These are phyloP conservation scores for Trametes maxima DNA, from an alignment of 768 basidiomycete genomes.

Conservation along the genomic window DNA sequence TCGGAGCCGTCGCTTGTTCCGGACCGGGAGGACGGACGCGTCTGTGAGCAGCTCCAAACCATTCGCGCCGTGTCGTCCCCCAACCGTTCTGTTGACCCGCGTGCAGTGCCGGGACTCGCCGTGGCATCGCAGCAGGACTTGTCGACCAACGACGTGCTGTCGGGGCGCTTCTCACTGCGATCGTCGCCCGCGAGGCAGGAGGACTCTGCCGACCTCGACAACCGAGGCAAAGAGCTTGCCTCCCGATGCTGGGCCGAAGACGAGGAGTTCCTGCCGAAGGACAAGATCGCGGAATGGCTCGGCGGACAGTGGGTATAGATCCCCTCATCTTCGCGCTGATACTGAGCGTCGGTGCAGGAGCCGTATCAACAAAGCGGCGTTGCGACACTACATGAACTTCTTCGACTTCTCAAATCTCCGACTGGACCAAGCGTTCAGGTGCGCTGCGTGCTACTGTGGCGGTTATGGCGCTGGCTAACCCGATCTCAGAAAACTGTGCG, in stretches of 20 bases:
- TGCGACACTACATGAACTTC: conserved; percentile 81
- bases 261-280: conserved; percentile 77
- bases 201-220: conserved; percentile 60
- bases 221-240: conserved; percentile 72
- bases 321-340: background rate
- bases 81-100: conserved; percentile 17
- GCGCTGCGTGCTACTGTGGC: background rate
- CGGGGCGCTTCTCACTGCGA: conserved; percentile 44
- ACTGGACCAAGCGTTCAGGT: conserved; percentile 92
- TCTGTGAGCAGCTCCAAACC: conserved; percentile 43
- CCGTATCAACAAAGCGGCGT: conserved; percentile 69
- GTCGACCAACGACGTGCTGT: conserved; percentile 51
- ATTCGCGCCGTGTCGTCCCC: conserved; percentile 16
- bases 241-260: conserved; percentile 85
- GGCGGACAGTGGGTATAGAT: conserved; percentile 81
- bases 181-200: conserved; percentile 45
- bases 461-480: background rate
- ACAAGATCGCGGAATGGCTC: conserved; percentile 96
- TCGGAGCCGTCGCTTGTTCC: conserved; percentile 83
- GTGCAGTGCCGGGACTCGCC: conserved; percentile 31
- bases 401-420: conserved; percentile 87
- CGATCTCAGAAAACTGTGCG: conserved; percentile 73
- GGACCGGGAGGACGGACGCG: conserved; percentile 48
- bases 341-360: conserved; percentile 49
- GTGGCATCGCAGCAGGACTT: conserved; percentile 57